A percentile compares a stretch with the other conserved stretches of the same genome.
Evolutionary conservation across 1,284 basidiomycete species (phyloP).

Genomic region (Pisolithus thermaeus): DNA sequence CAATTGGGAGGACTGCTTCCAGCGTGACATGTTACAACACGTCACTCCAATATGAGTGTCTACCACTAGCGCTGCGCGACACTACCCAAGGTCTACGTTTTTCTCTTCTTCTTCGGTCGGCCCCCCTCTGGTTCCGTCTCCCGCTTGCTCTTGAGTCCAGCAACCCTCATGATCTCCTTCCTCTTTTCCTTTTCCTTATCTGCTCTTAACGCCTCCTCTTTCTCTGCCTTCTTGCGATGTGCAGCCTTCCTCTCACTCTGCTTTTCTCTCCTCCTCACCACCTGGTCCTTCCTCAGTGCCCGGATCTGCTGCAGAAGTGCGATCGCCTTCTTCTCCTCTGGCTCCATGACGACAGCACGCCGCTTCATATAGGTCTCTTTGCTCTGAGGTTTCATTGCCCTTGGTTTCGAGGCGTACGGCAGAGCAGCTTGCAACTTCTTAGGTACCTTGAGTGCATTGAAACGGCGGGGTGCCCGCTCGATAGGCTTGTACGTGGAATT

Average conservation of each 20-base stretch:
- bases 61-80: no score
- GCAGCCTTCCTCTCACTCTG: slow-evolving; percentile 66
- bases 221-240: slow-evolving; percentile 64
- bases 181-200: slow-evolving; percentile 78
- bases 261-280: slow-evolving; percentile 73
- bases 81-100: slow-evolving; percentile 19
- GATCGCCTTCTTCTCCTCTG: slow-evolving; percentile 90
- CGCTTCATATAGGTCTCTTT: slow-evolving; percentile 84
- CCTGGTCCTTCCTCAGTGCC: slow-evolving; percentile 86
- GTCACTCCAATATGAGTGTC: background rate
- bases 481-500: slow-evolving; percentile 89
- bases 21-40: no score
- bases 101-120: slow-evolving; percentile 46
- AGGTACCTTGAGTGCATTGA: slow-evolving; percentile 89
- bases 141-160: slow-evolving; percentile 70
- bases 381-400: slow-evolving; percentile 70
- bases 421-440: slow-evolving; percentile 85
- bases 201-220: slow-evolving; percentile 59
- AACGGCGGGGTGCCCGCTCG: slow-evolving; percentile 76
- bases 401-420: slow-evolving; percentile 92
- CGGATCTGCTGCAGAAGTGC: slow-evolving; percentile 94
- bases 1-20: no score
- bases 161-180: slow-evolving; percentile 71
- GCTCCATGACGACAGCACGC: slow-evolving; percentile 91
- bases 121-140: slow-evolving; percentile 57